Evolutionary conservation across 441 rosid genomes (phyloP), one percentile per base, ranked within the genome.

Genomic region (Brassica balearica): DNA sequence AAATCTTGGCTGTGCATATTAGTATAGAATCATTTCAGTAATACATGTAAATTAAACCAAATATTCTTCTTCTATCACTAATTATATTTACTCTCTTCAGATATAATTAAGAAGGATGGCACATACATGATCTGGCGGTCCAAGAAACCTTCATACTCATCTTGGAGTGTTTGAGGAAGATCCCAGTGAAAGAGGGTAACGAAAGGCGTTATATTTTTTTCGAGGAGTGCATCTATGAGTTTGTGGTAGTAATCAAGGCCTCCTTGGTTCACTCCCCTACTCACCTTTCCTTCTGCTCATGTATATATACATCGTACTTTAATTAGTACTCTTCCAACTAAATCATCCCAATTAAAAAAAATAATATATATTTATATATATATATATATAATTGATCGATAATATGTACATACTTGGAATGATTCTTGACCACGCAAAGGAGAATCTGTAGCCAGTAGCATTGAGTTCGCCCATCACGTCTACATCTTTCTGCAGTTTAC

Each of bases 101-200:
- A 48, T 32, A 55, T 53, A 36, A 11, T 46, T 60, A 55, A 61
- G 46, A 1, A 60, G 19, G n/a, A 65, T 62, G 23, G 17, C 8
- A 74, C 82, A 62, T 80, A 80, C 83, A 80, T 51, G 48, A 80
- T 38, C 10, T 2, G 0, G 15, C 70, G 73, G 73, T 68, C 3
- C 65, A 80, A 66, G 62, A 80, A 76, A 23, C 83, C 83, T 48
- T 68, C 65, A 58, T 80, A 80, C 8, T 75, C 80, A 48, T 80
- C 83, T 76, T 80, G 80, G 1, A 80, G 46, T 20, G 20, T 8
- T 66, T 80, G 83, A 70, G 83, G 83, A 59, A 80, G 80, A 58
- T 80, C 83, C 83, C 83, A 80, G 25, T 80, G 83, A 25, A 8
- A 80, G 59, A 80, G 34, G 6, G 83, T 80, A 19, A 76, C 77